Conservation (phyloP, 2,329 filamentous ascomycete species). For the Hansfordia pulvinata region DNA sequence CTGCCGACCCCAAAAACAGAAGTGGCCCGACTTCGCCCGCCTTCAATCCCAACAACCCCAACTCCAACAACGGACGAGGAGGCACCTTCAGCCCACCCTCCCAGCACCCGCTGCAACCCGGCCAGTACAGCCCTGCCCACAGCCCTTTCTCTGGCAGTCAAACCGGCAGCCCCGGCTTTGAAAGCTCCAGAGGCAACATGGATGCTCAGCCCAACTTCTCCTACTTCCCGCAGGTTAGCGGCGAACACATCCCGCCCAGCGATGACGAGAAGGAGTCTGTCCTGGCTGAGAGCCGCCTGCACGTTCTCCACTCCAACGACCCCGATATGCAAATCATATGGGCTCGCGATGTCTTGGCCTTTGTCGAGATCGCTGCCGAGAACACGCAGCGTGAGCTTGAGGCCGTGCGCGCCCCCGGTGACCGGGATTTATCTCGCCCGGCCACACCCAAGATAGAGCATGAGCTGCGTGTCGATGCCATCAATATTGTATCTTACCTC, state of each 20-base stretch:
- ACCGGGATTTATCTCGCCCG: conserved; percentile 39
- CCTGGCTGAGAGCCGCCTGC: conserved; percentile 68
- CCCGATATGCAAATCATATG: conserved; percentile 93
- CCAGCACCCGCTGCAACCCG: conserved; percentile 14
- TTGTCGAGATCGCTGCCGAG: conserved; percentile 73
- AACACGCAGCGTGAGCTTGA: conserved; percentile 53
- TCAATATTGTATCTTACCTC: conserved; percentile 84
- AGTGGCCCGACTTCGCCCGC: no score
- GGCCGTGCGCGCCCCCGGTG: conserved; percentile 15
- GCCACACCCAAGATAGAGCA: conserved; percentile 80
- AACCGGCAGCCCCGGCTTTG: conserved; percentile 20
- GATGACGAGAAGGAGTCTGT: conserved; percentile 91
- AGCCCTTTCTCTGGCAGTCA: conserved; percentile 28
- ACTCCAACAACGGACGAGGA: no score
- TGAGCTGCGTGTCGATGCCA: conserved; percentile 72
- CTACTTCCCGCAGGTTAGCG: conserved; percentile 76
- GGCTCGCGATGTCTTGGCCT: conserved; percentile 84
- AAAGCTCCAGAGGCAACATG: conserved; percentile 27
- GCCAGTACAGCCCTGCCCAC: conserved; percentile 20
- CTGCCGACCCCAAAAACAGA: conserved; percentile 24
- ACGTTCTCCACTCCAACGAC: conserved; percentile 85
- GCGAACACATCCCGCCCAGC: conserved; percentile 81
- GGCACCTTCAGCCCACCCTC: no score
- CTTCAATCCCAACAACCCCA: conserved; percentile 7
- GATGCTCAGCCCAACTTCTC: conserved; percentile 71